A percentile compares a stretch with the other conserved stretches of the same genome.
Conservation (phyloP, 2,329 filamentous ascomycete genomes). For the Nemania abortiva region DNA sequence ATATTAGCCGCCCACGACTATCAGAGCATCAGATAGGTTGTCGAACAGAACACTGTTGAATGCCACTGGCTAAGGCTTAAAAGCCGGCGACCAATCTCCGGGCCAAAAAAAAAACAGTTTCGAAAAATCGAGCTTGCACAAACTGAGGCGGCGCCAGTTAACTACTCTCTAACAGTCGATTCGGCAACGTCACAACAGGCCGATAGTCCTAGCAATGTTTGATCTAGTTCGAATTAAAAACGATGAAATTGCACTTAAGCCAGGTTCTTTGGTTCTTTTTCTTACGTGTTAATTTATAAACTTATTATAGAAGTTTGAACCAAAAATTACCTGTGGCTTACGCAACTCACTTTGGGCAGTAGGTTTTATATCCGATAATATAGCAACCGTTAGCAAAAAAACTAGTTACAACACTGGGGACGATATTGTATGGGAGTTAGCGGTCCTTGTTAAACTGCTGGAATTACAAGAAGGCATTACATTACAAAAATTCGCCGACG, state of each 20-base stretch:
- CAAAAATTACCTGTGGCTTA: constrained; percentile 16
- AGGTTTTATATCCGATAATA: constrained; percentile 16
- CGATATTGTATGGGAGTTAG: constrained; percentile 29
- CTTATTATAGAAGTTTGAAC: constrained; percentile 19
- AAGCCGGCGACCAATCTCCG: constrained; percentile 16
- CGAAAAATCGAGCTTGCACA: constrained; percentile 25
- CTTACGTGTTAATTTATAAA: constrained; percentile 34
- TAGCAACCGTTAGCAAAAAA: constrained; percentile 20
- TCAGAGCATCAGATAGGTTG: neutral
- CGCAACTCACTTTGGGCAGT: constrained; percentile 30
- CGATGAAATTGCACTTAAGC: constrained; percentile 24
- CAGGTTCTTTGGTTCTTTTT: constrained; percentile 25
- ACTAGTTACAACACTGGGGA: constrained; percentile 32
- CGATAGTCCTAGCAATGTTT: constrained; percentile 27
- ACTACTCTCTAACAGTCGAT: constrained; percentile 23
- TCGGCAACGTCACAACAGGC: constrained; percentile 2
- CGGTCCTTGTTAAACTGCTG: constrained; percentile 22
- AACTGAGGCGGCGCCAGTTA: constrained; percentile 8
- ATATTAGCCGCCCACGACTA: too few species aligned
- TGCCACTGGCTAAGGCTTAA: constrained; percentile 30
- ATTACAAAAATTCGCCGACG: constrained; percentile 1
- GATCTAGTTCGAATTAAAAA: constrained; percentile 27
- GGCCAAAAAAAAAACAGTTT: constrained; percentile 16
- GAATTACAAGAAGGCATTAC: constrained; percentile 9
- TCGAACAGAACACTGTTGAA: constrained; percentile 27